Evolutionary conservation across 352 stramenopile genomes (phyloP), one percentile per base, ranked within the genome.

Genomic region (Stramenopiles sp.): DNA sequence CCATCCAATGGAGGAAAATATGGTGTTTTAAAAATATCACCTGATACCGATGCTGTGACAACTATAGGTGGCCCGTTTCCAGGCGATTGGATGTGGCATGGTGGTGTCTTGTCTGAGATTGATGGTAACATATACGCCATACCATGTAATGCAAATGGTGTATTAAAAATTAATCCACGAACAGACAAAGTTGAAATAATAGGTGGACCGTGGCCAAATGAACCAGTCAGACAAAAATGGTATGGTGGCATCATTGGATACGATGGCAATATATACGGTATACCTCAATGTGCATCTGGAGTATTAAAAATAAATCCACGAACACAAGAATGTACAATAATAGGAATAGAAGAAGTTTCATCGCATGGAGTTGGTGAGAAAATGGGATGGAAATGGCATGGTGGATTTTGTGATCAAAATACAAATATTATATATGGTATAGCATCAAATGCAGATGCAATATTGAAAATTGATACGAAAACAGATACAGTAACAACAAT

Each of bases 41-140:
- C 83, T 43, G 32, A 80, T 4, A 83, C 83, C 13, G 80, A 82
- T 38, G 69, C 78, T 23, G 81, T 89, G 73, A 81, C 83, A 43
- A 80, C 79, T 4, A 87, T 89, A 65, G 85, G 85, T 32, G 83
- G 80, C 76, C 65, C 79, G 1, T 88, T 83, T 79, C 7, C 78
- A 23, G 86, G 86, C n/a, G 83, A 88, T 43, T 89, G 87, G 78
- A 88, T 88, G 79, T 89, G 85, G 85, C 78, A 88, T 13, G 80
- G 86, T 76, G 86, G 86, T 32, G 83, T 89, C 63, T 84, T 31
- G 79, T 81, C 73, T 32, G 80, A 81, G 13, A 27, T 69, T 23
- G 79, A 81, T 13, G 63, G 27, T 27, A 81, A n/a, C 13, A 81
- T 89, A 20, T 89, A 89, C 78, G 82, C 82, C 43, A 87, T 89